phyloP scores from a whole-genome alignment of 2,329 filamentous ascomycete genomes.

The Fusarium proliferatum region DNA sequence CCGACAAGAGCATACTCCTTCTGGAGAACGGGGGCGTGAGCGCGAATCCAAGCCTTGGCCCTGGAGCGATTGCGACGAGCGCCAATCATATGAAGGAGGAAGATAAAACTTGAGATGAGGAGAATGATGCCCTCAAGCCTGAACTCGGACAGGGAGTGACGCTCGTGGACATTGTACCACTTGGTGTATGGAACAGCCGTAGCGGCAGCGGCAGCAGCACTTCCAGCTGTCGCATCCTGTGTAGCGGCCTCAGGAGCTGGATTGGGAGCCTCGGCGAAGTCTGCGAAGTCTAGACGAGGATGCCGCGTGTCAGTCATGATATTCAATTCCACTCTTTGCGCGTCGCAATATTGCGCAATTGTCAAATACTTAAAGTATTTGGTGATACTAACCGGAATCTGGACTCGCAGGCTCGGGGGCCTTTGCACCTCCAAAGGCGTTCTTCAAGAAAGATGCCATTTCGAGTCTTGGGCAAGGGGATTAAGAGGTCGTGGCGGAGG shows the following conservation, averaged over 20 bases:
- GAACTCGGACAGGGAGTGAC: slow-evolving; percentile 86
- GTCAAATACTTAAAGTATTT: neutral
- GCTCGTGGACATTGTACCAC: slow-evolving; percentile 98
- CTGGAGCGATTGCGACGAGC: slow-evolving; percentile 81
- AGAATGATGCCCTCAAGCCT: slow-evolving; percentile 86
- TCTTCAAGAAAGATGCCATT: slow-evolving; percentile 73
- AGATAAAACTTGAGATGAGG: slow-evolving; percentile 76
- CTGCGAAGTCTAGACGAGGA: slow-evolving; percentile 80
- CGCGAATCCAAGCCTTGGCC: slow-evolving; percentile 82
- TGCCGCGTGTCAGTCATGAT: slow-evolving; percentile 44
- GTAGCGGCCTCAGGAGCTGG: slow-evolving; percentile 66
- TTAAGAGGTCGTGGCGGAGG: slow-evolving; percentile 32
- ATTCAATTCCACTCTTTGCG: slow-evolving; percentile 11
- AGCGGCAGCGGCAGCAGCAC: slow-evolving; percentile 60
- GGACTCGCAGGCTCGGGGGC: slow-evolving; percentile 59
- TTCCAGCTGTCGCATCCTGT: slow-evolving; percentile 59
- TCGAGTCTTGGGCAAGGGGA: slow-evolving; percentile 40
- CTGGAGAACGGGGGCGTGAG: slow-evolving; percentile 76
- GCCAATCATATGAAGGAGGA: slow-evolving; percentile 84
- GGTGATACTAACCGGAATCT: slow-evolving; percentile 71
- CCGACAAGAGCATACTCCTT: slow-evolving; percentile 90
- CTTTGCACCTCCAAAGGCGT: slow-evolving; percentile 76
- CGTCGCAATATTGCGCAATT: slow-evolving; percentile 33
- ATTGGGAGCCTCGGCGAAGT: slow-evolving; percentile 84
- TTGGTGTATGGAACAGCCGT: slow-evolving; percentile 78